Conservation (phyloP, 2,329 filamentous ascomycete species). For the Aspergillus sp. region DNA sequence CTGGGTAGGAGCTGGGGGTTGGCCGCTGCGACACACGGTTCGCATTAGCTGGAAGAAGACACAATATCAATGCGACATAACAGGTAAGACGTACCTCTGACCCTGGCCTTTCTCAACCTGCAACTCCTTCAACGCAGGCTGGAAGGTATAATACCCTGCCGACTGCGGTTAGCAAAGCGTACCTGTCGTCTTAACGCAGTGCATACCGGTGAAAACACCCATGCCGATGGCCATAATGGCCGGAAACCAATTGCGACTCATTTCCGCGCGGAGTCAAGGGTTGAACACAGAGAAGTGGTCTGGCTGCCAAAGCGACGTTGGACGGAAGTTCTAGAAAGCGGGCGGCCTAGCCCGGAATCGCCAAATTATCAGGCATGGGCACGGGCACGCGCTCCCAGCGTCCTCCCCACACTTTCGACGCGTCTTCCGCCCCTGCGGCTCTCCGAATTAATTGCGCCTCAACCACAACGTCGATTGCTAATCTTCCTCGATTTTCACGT, state of each 20-base stretch:
- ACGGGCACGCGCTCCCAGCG: constrained; percentile 15
- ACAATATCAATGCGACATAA: not conserved
- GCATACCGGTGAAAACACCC: constrained; percentile 35
- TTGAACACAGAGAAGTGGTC: not conserved
- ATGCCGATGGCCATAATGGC: constrained; percentile 9
- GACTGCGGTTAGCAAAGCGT: constrained; percentile 12
- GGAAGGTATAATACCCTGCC: constrained; percentile 44
- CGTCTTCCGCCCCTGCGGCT: constrained; percentile 12
- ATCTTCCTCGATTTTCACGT: not conserved
- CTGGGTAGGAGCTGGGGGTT: not conserved
- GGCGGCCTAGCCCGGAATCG: constrained; percentile 12
- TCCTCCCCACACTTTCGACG: constrained; percentile 27
- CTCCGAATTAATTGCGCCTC: not conserved
- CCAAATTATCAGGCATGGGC: constrained; percentile 16
- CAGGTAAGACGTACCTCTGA: constrained; percentile 10
- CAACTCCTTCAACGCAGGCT: constrained; percentile 39
- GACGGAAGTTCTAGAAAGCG: constrained; percentile 1
- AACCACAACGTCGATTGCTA: not conserved
- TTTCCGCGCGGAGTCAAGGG: not conserved
- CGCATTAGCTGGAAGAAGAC: not conserved
- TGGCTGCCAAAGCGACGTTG: not conserved
- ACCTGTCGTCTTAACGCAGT: not conserved
- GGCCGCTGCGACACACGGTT: not conserved
- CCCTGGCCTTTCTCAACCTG: constrained; percentile 26
- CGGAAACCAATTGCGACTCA: constrained; percentile 11